Percentiles rank a stretch among this genome's conserved stretches.
These are phyloP conservation scores for Debaryomyces maramus DNA, from an alignment of 805 yeast genomes.

Conservation along the genomic window DNA sequence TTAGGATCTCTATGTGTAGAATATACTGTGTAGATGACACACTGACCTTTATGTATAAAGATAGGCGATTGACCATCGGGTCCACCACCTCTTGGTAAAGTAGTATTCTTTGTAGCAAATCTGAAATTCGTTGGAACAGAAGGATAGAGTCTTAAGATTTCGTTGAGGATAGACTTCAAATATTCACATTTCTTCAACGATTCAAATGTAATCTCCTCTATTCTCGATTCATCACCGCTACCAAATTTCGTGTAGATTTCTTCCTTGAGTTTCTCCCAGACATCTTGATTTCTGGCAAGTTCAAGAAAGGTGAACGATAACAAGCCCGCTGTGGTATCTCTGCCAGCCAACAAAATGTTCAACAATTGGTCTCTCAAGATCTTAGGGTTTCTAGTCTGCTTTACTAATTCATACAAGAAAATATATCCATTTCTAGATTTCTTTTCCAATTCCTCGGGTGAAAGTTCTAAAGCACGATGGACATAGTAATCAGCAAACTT, in stretches of 20 bases:
- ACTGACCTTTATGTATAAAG: conserved; percentile 44
- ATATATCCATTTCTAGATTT: conserved; percentile 40
- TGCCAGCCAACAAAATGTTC: conserved; percentile 53
- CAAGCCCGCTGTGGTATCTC: conserved; percentile 56
- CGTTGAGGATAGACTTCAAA: conserved; percentile 48
- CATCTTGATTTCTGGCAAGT: conserved; percentile 43
- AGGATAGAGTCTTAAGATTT: conserved; percentile 51
- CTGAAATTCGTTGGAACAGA: conserved; percentile 53
- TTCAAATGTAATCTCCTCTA: conserved; percentile 46
- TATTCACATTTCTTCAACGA: conserved; percentile 49
- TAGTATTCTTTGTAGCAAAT: conserved; percentile 45
- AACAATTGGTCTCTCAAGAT: conserved; percentile 51
- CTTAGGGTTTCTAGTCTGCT: conserved; percentile 48
- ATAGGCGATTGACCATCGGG: conserved; percentile 39
- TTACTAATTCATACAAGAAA: conserved; percentile 48
- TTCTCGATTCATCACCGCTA: conserved; percentile 28
- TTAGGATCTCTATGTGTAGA: conserved; percentile 42
- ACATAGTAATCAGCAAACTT: conserved; percentile 42
- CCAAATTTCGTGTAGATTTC: conserved; percentile 36
- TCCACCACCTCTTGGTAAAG: conserved; percentile 53
- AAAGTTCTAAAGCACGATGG: conserved; percentile 32
- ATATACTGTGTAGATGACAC: conserved; percentile 39
- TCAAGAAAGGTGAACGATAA: conserved; percentile 47
- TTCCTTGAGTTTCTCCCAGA: conserved; percentile 37
- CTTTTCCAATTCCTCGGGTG: conserved; percentile 30